phyloP scores from a whole-genome alignment of 495 filamentous ascomycete genomes.

The Platismatia glauca region DNA sequence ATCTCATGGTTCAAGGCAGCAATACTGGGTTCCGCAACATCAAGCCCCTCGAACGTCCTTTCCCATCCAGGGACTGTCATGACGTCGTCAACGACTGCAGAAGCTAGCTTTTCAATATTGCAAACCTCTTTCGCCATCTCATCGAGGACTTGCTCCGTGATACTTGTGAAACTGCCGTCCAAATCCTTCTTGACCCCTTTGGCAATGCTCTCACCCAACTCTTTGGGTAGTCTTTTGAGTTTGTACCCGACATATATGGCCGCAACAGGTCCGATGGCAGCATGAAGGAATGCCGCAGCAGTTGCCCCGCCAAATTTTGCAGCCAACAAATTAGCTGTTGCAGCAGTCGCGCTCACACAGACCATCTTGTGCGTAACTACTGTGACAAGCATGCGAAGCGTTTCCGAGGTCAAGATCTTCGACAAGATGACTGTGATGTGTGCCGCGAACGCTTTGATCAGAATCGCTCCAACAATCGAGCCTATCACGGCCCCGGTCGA shows the following conservation, averaged over 20 bases:
- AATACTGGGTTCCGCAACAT: neutral
- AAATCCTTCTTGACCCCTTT: conserved; percentile 2
- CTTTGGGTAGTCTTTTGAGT: conserved; percentile 4
- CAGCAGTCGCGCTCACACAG: conserved; percentile 4
- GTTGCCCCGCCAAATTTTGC: neutral
- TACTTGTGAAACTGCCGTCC: conserved; percentile 3
- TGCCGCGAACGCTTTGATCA: conserved; percentile 6
- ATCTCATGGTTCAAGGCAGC: conserved; percentile 1
- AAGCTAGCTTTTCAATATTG: conserved; percentile 1
- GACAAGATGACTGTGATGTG: conserved; percentile 3
- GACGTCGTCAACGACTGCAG: neutral
- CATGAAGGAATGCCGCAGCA: neutral
- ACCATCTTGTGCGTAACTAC: conserved; percentile 4
- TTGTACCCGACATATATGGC: neutral
- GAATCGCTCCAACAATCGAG: conserved; percentile 1
- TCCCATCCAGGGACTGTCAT: conserved; percentile 4
- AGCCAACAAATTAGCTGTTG: conserved; percentile 3
- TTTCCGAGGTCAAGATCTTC: conserved; percentile 1
- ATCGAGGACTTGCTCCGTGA: conserved; percentile 4
- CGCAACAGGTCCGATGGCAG: conserved; percentile 3
- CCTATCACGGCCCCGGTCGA: neutral
- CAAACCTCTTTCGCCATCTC: conserved; percentile 5
- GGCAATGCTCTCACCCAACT: neutral
- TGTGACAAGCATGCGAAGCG: neutral
- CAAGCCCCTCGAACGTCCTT: neutral